phyloP scores from a whole-genome alignment of 2,329 filamentous ascomycete genomes.

The Fusarium brevicatenulatum region DNA sequence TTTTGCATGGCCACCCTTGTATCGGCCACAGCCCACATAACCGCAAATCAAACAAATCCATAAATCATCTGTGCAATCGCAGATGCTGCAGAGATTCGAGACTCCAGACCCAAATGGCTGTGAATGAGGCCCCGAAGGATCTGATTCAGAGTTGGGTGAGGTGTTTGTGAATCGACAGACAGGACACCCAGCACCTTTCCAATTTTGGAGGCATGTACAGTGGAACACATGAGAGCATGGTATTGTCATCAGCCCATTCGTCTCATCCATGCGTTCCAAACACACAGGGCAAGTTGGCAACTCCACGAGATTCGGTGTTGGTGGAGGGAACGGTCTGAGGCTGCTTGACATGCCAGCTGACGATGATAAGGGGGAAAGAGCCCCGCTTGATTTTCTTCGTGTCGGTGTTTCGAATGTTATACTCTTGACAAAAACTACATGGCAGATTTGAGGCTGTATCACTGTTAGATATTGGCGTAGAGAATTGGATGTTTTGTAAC shows the following conservation, averaged over 20 bases:
- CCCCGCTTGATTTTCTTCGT: slow-evolving; percentile 58
- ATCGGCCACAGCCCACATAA: slow-evolving; percentile 90
- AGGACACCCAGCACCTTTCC: slow-evolving; percentile 92
- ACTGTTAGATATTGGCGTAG: slow-evolving; percentile 23
- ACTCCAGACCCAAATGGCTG: slow-evolving; percentile 67
- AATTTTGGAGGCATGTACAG: slow-evolving; percentile 94
- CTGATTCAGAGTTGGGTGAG: slow-evolving; percentile 49
- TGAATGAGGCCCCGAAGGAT: slow-evolving; percentile 60
- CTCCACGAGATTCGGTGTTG: slow-evolving; percentile 86
- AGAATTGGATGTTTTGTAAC: slow-evolving; percentile 3
- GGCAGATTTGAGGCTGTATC: slow-evolving; percentile 85
- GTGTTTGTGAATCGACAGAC: slow-evolving; percentile 88
- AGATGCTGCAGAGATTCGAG: slow-evolving; percentile 82
- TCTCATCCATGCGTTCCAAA: slow-evolving; percentile 97
- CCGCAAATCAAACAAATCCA: slow-evolving; percentile 98
- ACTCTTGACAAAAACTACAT: slow-evolving; percentile 92
- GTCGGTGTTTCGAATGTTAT: slow-evolving; percentile 82
- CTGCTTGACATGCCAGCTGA: slow-evolving; percentile 55
- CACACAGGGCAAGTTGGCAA: slow-evolving; percentile 96
- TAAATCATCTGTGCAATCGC: slow-evolving; percentile 82
- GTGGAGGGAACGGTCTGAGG: slow-evolving; percentile 69
- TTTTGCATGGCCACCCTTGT: slow-evolving; percentile 93
- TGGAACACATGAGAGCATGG: slow-evolving; percentile 98
- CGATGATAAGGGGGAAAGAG: slow-evolving; percentile 67
- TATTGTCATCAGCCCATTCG: slow-evolving; percentile 92